These are phyloP conservation scores for Ganoderma multipileum DNA, from an alignment of 1,284 basidiomycete species.

Conservation along the genomic window DNA sequence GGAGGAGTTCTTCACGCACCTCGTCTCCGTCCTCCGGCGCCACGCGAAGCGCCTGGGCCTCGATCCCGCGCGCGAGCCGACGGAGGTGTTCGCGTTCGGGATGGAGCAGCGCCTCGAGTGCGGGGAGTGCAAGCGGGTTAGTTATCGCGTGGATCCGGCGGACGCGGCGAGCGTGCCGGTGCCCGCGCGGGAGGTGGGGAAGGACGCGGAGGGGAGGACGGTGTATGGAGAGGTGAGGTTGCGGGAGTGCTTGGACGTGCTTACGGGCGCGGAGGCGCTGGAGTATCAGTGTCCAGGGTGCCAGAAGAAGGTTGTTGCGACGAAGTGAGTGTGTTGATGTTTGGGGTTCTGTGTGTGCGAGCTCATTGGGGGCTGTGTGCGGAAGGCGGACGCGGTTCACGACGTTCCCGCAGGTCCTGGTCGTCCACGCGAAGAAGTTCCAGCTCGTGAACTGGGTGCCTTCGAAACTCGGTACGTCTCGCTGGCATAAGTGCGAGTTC, in stretches of 20 bases:
- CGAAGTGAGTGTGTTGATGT: conserved; percentile 52
- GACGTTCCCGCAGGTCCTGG: conserved; percentile 89
- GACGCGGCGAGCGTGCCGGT: conserved; percentile 87
- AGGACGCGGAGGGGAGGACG: conserved; percentile 65
- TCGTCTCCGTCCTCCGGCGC: conserved; percentile 75
- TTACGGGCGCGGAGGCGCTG: conserved; percentile 74
- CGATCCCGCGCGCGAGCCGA: conserved; percentile 53
- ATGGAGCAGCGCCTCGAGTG: conserved; percentile 91
- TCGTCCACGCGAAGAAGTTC: conserved; percentile 94
- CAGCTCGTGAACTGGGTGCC: conserved; percentile 98
- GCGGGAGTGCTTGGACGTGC: conserved; percentile 68
- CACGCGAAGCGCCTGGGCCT: conserved; percentile 61
- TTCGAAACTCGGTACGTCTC: conserved; percentile 79
- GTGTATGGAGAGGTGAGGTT: conserved; percentile 79
- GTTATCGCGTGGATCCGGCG: conserved; percentile 82
- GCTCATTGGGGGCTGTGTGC: background rate
- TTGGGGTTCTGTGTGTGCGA: background rate
- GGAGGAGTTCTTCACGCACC: conserved; percentile 92
- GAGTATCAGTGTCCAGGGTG: conserved; percentile 76
- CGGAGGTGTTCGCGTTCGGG: conserved; percentile 81
- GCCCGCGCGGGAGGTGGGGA: conserved; percentile 63
- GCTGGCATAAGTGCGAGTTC: background rate
- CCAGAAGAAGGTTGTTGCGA: conserved; percentile 67
- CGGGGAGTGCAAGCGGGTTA: conserved; percentile 82
- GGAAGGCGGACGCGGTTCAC: conserved; percentile 77